Evolutionary conservation across 352 stramenopile species (phyloP).

Genomic region (Thalassiosira hispida): DNA sequence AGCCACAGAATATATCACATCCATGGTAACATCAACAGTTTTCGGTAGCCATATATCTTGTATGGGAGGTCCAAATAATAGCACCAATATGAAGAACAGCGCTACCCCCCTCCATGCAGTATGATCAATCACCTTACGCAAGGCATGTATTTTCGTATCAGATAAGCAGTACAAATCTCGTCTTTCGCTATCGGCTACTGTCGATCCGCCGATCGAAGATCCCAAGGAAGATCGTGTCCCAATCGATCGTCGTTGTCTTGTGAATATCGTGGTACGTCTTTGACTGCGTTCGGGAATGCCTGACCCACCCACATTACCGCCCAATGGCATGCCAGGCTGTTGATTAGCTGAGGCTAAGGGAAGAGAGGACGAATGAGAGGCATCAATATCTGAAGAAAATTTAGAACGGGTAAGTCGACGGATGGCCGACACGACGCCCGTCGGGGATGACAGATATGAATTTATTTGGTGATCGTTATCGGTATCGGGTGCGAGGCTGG

Average conservation of each 20-base stretch:
- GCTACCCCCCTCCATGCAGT: conserved; percentile 39
- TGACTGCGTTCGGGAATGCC: too few species aligned
- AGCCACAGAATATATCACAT: conserved; percentile 54
- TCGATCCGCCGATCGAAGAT: neutral
- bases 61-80: conserved; percentile 73
- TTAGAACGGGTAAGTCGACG: too few species aligned
- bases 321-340: too few species aligned
- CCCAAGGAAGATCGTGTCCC: neutral
- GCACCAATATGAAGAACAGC: conserved; percentile 52
- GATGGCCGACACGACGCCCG: too few species aligned
- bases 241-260: neutral
- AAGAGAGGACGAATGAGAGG: too few species aligned
- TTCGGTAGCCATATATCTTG: conserved; percentile 52
- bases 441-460: too few species aligned
- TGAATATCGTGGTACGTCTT: neutral
- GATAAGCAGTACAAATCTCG: conserved; percentile 1
- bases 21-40: conserved; percentile 31
- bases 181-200: neutral
- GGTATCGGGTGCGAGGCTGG: too few species aligned
- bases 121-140: conserved; percentile 29
- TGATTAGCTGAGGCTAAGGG: too few species aligned
- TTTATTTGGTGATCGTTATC: too few species aligned
- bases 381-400: too few species aligned
- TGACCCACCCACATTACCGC: too few species aligned
- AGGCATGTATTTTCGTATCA: neutral